phyloP scores from a whole-genome alignment of 306 rosid species.

The Lotus japonicus region DNA sequence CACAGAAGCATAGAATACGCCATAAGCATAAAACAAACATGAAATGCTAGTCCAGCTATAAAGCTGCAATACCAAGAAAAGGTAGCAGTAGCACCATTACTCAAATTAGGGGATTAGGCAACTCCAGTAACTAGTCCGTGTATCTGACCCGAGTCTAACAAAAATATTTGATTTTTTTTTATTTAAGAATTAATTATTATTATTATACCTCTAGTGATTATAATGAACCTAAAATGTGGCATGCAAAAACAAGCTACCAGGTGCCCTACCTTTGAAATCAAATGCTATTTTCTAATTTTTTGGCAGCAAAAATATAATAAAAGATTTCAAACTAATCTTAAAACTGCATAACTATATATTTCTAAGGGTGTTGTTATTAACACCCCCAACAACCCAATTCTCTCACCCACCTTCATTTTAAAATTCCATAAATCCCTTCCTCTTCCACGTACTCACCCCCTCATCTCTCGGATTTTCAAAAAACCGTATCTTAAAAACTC shows the following conservation, averaged over 20 bases:
- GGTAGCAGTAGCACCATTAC: background rate
- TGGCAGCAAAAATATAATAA: background rate
- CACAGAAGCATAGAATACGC: background rate
- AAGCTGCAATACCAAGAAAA: background rate
- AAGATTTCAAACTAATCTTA: background rate
- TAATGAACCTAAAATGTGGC: background rate
- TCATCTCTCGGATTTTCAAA: no score
- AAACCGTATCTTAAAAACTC: no score
- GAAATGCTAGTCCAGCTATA: background rate
- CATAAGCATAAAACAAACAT: background rate
- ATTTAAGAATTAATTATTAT: background rate
- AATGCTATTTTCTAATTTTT: background rate
- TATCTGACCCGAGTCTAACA: background rate
- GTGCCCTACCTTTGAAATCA: background rate
- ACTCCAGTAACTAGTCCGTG: background rate
- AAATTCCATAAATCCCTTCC: no score
- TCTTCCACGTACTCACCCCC: no score
- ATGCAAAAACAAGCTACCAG: background rate
- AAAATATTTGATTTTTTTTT: background rate
- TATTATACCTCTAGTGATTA: background rate
- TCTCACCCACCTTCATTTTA: no score
- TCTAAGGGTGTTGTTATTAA: no score
- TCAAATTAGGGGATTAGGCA: background rate
- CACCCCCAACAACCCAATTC: no score
- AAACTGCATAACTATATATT: background rate